Evolutionary conservation across 1,139 yeast genomes (phyloP), one percentile per base, ranked within the genome.

Genomic region (Torulaspora globosa): DNA sequence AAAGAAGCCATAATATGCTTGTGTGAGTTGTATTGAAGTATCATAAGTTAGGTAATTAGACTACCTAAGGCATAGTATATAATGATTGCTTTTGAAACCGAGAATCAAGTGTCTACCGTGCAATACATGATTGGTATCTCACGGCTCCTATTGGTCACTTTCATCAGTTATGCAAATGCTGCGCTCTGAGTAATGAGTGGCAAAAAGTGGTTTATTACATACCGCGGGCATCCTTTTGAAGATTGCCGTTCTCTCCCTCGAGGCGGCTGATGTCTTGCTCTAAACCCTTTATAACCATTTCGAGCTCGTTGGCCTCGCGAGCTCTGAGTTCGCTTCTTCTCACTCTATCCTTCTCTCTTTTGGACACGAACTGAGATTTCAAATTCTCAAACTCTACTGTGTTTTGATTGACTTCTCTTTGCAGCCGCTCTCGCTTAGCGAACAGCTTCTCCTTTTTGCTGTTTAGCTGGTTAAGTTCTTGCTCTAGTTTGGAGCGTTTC

Each of bases 361-460:
- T 51, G 2, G 49, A 44, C 9, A 58, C 16, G 34, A 61, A 59
- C 9, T 55, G 54, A 4, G 34, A 46, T 38, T 69, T 62, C 18
- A 59, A 52, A 5, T 58, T 53, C 8, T 68, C 55, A 40, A 68
- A 69, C 5, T 57, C 54, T 14, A 55, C 52, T 24, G 65, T 62
- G 31, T 67, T 49, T 10, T 57, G 59, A 10, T 65, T 63, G 6
- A 70, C 55, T 29, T 71, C 75, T 15, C 56, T 55, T 33, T 61
- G 58, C 23, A 65, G 49, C 44, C 62, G 68, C 9, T 57, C 61
- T 28, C 57, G 54, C 51, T 70, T 73, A 15, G 56, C 54, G 6
- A 50, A 47, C 23, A 68, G 48, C 48, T 68, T 71, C 2, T 70
- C 75, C 36, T 62, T 65, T 52, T 72, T 74, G 15, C 61, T 50